Percentiles rank a stretch among this genome's conserved stretches.
Evolutionary conservation across 2,329 filamentous ascomycete species (phyloP).

Genomic region (Pyrenochaeta sp.): DNA sequence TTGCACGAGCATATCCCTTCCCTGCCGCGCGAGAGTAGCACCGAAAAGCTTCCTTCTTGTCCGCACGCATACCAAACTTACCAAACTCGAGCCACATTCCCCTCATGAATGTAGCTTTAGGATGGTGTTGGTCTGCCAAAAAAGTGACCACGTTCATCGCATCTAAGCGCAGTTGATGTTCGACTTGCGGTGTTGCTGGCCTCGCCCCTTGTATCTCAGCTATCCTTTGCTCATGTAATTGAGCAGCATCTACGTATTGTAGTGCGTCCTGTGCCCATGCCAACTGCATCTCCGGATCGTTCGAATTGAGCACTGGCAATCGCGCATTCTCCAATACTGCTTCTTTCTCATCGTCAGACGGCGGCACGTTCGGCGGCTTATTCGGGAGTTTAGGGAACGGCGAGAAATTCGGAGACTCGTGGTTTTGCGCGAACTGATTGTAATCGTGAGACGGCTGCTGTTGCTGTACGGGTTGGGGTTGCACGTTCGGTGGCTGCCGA

Average conservation of each 20-base stretch:
- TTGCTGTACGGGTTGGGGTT: slow-evolving; percentile 36
- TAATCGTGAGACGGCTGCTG: slow-evolving; percentile 48
- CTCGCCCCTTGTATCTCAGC: slow-evolving; percentile 66
- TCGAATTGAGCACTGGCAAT: slow-evolving; percentile 84
- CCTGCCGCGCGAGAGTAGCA: slow-evolving; percentile 88
- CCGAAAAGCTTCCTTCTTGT: slow-evolving; percentile 93
- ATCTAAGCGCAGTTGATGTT: slow-evolving; percentile 87
- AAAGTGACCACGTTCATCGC: slow-evolving; percentile 92
- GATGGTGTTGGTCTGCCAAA: slow-evolving; percentile 88
- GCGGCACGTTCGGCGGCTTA: slow-evolving; percentile 85
- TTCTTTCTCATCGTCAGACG: slow-evolving; percentile 93
- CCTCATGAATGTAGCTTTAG: slow-evolving; percentile 91
- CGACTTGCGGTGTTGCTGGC: slow-evolving; percentile 81
- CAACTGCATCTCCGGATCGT: slow-evolving; percentile 95
- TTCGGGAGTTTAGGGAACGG: slow-evolving; percentile 86
- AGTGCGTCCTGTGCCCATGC: slow-evolving; percentile 95
- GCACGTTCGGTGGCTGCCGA: slow-evolving; percentile 47
- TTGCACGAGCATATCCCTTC: slow-evolving; percentile 84
- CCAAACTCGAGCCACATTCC: slow-evolving; percentile 99
- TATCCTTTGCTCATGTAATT: slow-evolving; percentile 77
- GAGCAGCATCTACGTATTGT: slow-evolving; percentile 83
- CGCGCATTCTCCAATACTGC: slow-evolving; percentile 86
- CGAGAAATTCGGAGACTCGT: slow-evolving; percentile 79
- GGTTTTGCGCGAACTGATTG: slow-evolving; percentile 48
- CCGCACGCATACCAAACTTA: slow-evolving; percentile 87